A percentile compares a stretch with the other conserved stretches of the same genome.
phyloP scores from a whole-genome alignment of 1,284 basidiomycete genomes.

The Apiotrichum siamense region DNA sequence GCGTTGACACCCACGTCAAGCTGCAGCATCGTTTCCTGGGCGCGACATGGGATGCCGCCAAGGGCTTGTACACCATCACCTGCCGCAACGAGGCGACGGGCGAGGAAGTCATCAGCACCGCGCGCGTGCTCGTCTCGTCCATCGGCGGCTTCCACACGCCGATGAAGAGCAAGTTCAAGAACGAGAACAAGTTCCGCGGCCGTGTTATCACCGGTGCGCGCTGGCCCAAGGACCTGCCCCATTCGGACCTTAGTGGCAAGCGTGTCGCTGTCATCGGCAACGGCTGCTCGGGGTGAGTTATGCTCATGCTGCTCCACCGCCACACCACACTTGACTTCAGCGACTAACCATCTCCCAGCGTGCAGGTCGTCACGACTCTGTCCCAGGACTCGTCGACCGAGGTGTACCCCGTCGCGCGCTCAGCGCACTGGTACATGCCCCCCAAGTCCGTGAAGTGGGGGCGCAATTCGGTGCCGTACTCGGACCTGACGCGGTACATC shows the following conservation, averaged over 20 bases:
- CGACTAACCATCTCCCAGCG: too few relatives aligned
- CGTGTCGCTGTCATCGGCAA: constrained; percentile 2
- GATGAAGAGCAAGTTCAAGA: constrained; percentile 15
- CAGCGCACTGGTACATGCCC: constrained; percentile 22
- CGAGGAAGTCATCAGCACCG: neutral
- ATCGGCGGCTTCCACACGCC: constrained; percentile 27
- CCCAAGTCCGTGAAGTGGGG: neutral
- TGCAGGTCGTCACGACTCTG: constrained; percentile 24
- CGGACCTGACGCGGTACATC: neutral
- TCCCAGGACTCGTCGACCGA: constrained; percentile 20
- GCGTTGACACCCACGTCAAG: neutral
- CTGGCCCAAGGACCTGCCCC: constrained; percentile 3
- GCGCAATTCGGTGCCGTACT: constrained; percentile 5
- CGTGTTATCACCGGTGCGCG: constrained; percentile 16
- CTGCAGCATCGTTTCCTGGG: neutral
- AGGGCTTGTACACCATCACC: neutral
- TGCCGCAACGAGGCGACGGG: neutral
- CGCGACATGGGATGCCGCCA: neutral
- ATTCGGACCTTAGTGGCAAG: neutral
- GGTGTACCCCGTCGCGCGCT: constrained; percentile 20
- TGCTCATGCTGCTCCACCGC: neutral
- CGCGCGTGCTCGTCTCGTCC: constrained; percentile 22
- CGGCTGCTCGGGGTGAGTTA: constrained; percentile 15
- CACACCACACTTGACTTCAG: neutral
- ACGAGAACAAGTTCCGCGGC: constrained; percentile 21